These are phyloP conservation scores for Aspergillus melleus DNA, from an alignment of 2,329 filamentous ascomycete genomes.

Conservation along the genomic window DNA sequence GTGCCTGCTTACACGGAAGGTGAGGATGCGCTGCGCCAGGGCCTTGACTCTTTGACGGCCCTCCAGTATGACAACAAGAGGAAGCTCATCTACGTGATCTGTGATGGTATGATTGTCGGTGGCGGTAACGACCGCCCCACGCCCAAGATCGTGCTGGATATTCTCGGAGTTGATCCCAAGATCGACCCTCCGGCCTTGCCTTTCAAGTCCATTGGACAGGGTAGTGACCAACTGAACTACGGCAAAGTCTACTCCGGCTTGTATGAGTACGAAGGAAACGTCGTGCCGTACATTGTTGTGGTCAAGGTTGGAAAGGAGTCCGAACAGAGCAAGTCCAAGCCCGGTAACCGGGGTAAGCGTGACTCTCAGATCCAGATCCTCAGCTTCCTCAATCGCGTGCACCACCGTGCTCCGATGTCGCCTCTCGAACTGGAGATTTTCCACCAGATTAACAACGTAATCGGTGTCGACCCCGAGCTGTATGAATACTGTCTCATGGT, in stretches of 20 bases:
- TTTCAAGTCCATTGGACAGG: conserved; percentile 88
- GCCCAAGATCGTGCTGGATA: conserved; percentile 95
- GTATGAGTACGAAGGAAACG: conserved; percentile 96
- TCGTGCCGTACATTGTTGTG: conserved; percentile 92
- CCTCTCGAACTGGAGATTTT: conserved; percentile 97
- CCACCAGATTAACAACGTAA: conserved; percentile 99
- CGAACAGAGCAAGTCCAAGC: conserved; percentile 85
- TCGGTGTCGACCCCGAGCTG: conserved; percentile 93
- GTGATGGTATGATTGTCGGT: conserved; percentile 95
- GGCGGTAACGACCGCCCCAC: conserved; percentile 94
- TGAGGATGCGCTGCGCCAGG: conserved; percentile 90
- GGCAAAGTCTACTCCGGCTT: conserved; percentile 98
- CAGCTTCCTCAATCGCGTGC: conserved; percentile 97
- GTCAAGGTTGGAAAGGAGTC: conserved; percentile 98
- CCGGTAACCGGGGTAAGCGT: conserved; percentile 96
- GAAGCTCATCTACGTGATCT: conserved; percentile 94
- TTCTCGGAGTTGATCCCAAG: conserved; percentile 94
- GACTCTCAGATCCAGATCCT: conserved; percentile 95
- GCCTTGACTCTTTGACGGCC: conserved; percentile 89
- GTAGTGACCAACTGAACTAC: conserved; percentile 93
- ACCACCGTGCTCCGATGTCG: conserved; percentile 91
- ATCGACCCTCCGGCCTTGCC: conserved; percentile 90
- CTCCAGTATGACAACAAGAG: conserved; percentile 98
- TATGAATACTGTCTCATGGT: conserved; percentile 98
- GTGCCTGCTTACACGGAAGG: conserved; percentile 98